These are phyloP conservation scores for Aspergillus thermomutatus DNA, from an alignment of 2,329 filamentous ascomycete genomes.

Conservation along the genomic window DNA sequence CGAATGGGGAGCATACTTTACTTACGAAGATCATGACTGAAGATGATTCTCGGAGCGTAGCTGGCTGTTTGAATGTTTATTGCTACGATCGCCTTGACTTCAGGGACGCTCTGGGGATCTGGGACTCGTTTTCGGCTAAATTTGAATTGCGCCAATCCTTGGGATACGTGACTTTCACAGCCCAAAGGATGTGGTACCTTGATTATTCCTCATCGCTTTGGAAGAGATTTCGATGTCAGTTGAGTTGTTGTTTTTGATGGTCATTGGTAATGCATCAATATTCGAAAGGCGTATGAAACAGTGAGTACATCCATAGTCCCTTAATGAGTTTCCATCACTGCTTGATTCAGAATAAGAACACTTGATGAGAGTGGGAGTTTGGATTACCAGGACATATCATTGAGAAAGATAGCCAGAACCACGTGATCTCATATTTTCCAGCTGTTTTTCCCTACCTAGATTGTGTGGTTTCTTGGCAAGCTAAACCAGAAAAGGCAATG, in stretches of 20 bases:
- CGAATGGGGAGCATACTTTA: too few species aligned
- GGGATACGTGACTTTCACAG: not conserved
- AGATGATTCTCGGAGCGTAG: too few species aligned
- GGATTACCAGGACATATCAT: not conserved
- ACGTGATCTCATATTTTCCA: not conserved
- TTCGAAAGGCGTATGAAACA: slow-evolving; percentile 4
- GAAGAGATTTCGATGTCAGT: too few species aligned
- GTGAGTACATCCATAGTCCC: slow-evolving; percentile 6
- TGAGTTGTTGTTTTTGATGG: too few species aligned
- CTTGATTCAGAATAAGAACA: not conserved
- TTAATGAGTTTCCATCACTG: slow-evolving; percentile 8
- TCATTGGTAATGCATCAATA: not conserved
- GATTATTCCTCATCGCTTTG: too few species aligned
- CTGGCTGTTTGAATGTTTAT: too few species aligned
- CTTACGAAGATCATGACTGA: too few species aligned
- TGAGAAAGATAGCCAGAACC: not conserved
- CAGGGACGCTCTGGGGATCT: too few species aligned
- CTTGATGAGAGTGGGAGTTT: not conserved
- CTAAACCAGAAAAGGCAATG: not conserved
- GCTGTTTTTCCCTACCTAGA: not conserved
- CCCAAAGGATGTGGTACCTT: not conserved
- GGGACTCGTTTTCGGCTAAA: too few species aligned
- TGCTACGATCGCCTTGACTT: too few species aligned
- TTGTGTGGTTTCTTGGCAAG: not conserved
- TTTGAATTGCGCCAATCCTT: not conserved